These are phyloP conservation scores for Monilinia aucupariae DNA, from an alignment of 2,329 filamentous ascomycete species.

Conservation along the genomic window DNA sequence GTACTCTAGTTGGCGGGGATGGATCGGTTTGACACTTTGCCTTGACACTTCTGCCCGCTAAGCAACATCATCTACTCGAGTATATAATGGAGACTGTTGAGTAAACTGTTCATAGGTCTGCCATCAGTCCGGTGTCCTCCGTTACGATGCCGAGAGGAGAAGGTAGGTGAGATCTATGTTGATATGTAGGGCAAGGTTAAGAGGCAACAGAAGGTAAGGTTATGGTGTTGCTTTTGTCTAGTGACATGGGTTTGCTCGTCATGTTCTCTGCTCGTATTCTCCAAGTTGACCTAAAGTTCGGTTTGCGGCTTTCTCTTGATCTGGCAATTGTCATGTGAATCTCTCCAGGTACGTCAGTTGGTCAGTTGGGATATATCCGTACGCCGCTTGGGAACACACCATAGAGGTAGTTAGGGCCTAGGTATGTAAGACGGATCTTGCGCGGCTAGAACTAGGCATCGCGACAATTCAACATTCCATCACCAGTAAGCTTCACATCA, in stretches of 20 bases:
- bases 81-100: neutral
- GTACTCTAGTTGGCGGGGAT: neutral
- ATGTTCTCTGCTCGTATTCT: neutral
- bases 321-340: too few relatives aligned
- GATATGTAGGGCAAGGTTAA: neutral
- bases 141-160: neutral
- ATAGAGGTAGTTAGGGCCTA: neutral
- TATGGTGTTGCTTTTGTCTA: neutral
- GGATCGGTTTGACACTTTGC: too few relatives aligned
- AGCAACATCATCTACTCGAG: neutral
- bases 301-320: neutral
- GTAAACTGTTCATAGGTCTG: neutral
- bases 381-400: neutral
- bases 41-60: neutral
- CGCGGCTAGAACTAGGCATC: neutral
- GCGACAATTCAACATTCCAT: neutral
- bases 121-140: slow-evolving; percentile 1
- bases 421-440: neutral
- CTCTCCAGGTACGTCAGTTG: neutral
- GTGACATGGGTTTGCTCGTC: neutral
- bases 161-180: neutral
- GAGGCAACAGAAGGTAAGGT: too few relatives aligned
- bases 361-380: neutral
- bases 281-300: neutral
- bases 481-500: neutral